phyloP scores from a whole-genome alignment of 2,329 filamentous ascomycete species.

The Zasmidium cellare region DNA sequence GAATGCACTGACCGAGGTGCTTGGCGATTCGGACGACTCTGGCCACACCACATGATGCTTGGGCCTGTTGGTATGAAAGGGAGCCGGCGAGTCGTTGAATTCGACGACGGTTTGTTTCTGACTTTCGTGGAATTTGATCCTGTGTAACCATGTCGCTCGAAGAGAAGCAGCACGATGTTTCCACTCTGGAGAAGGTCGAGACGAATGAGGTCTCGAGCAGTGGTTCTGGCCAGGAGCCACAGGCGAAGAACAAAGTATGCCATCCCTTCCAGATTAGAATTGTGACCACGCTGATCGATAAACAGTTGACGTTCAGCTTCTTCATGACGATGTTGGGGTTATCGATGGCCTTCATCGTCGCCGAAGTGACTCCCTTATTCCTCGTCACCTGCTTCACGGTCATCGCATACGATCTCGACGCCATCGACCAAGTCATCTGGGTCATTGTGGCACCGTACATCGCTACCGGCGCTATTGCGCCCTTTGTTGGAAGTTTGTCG shows the following conservation, averaged over 20 bases:
- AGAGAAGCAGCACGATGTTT: conserved; percentile 9
- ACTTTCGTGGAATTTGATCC: no score
- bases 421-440: conserved; percentile 19
- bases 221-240: neutral
- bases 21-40: conserved; percentile 3
- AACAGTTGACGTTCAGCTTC: conserved; percentile 14
- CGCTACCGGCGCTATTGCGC: conserved; percentile 17
- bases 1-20: conserved; percentile 6
- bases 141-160: conserved; percentile 2
- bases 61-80: neutral
- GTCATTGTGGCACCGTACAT: conserved; percentile 19
- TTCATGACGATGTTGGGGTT: conserved; percentile 22
- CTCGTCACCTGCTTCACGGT: conserved; percentile 20
- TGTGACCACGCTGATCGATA: neutral
- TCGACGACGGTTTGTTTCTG: neutral
- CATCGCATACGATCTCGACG: conserved; percentile 14
- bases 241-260: conserved; percentile 13
- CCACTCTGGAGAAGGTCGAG: conserved; percentile 5
- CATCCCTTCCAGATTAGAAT: neutral
- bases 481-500: conserved; percentile 16
- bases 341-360: conserved; percentile 16
- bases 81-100: neutral
- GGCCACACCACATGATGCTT: neutral
- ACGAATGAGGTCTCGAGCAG: conserved; percentile 6
- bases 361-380: conserved; percentile 22